Percentiles rank a stretch among this genome's conserved stretches.
These are phyloP conservation scores for Viola odorata DNA, from an alignment of 345 rosid genomes.

Conservation along the genomic window DNA sequence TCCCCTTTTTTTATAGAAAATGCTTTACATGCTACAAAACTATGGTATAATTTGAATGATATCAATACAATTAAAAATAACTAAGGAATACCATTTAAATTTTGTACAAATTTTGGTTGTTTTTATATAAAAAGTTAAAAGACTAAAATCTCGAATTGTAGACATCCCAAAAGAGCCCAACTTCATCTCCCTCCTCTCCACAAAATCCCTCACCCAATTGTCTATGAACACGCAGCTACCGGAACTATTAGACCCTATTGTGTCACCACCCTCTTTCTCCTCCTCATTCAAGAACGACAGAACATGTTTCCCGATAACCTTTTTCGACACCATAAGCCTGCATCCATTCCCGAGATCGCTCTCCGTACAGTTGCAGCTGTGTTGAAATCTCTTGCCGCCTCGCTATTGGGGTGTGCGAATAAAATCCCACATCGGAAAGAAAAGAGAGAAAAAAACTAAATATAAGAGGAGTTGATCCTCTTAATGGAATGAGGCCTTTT, in stretches of 20 bases:
- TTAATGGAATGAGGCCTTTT: too few species aligned
- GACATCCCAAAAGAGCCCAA: not conserved
- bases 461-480: too few species aligned
- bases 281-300: not conserved
- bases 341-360: conserved; percentile 1
- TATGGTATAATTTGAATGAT: too few species aligned
- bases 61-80: too few species aligned
- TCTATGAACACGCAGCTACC: conserved; percentile 2
- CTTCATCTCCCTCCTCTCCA: conserved; percentile 1
- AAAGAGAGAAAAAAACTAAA: too few species aligned
- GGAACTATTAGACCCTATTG: not conserved
- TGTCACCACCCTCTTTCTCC: not conserved
- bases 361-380: not conserved
- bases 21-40: too few species aligned
- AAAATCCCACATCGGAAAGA: too few species aligned
- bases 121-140: too few species aligned
- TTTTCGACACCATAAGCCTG: conserved; percentile 5
- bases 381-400: not conserved
- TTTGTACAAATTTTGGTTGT: too few species aligned
- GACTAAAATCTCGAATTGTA: not conserved
- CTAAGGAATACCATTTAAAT: too few species aligned
- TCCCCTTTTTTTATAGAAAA: too few species aligned
- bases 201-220: not conserved
- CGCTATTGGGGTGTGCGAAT: too few species aligned
- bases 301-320: not conserved